Evolutionary conservation across 1,284 basidiomycete genomes (phyloP).

Genomic region (Coniophora puteana): DNA sequence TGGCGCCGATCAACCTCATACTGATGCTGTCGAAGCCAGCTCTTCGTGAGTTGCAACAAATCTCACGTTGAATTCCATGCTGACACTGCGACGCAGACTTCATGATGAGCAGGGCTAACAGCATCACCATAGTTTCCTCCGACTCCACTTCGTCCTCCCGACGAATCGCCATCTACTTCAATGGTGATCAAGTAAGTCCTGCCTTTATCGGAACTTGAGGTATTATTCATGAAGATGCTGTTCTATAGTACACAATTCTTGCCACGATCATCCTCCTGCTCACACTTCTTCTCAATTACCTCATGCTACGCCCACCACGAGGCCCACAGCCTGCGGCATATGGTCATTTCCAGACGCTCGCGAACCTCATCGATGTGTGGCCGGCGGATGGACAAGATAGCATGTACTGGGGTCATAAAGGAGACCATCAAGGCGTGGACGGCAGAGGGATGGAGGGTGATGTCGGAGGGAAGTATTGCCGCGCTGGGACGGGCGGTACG

Average conservation of each 20-base stretch:
- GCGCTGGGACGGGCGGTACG: too few relatives aligned
- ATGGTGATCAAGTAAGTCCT: slow-evolving; percentile 16
- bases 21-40: slow-evolving; percentile 20
- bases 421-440: too few relatives aligned
- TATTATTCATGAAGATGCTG: neutral
- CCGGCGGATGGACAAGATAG: slow-evolving; percentile 17
- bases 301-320: slow-evolving; percentile 16
- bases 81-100: neutral
- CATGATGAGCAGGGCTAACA: neutral
- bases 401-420: slow-evolving; percentile 31
- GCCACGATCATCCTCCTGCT: slow-evolving; percentile 10
- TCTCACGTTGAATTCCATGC: neutral
- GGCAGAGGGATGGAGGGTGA: too few relatives aligned
- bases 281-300: slow-evolving; percentile 12
- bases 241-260: neutral
- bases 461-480: too few relatives aligned
- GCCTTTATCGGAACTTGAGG: slow-evolving; percentile 13
- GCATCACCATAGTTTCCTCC: neutral
- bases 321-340: slow-evolving; percentile 28
- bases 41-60: slow-evolving; percentile 18
- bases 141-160: neutral
- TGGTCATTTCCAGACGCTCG: slow-evolving; percentile 28
- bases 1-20: slow-evolving; percentile 13
- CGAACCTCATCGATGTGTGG: slow-evolving; percentile 29
- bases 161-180: slow-evolving; percentile 1